These are phyloP conservation scores for Camelina laxa DNA, from an alignment of 345 rosid species.

Conservation along the genomic window DNA sequence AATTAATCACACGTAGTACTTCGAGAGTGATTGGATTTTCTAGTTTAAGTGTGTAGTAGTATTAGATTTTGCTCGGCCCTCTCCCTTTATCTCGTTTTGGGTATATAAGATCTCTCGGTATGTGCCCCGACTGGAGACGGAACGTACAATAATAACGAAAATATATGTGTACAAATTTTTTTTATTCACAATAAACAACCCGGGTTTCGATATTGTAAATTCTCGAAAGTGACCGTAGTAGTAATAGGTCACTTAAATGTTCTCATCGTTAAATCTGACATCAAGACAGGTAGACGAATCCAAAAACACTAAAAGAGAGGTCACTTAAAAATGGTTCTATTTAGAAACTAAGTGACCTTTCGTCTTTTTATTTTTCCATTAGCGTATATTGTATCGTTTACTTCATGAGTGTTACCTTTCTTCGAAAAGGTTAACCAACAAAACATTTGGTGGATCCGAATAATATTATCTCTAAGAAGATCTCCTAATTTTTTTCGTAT, in stretches of 20 bases:
- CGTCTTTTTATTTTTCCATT: not conserved
- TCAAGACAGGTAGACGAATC: constrained; percentile 1
- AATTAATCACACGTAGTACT: too few relatives aligned
- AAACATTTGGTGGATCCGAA: not conserved
- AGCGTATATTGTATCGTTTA: constrained; percentile 8
- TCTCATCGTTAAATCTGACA: not conserved
- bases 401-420: constrained; percentile 13
- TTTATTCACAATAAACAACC: too few relatives aligned
- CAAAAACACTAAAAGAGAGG: not conserved
- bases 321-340: not conserved
- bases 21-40: too few relatives aligned
- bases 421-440: constrained; percentile 1
- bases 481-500: not conserved
- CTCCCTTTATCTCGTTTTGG: too few relatives aligned
- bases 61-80: too few relatives aligned
- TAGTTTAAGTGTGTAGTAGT: too few relatives aligned
- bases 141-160: too few relatives aligned
- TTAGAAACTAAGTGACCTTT: constrained; percentile 5
- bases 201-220: too few relatives aligned
- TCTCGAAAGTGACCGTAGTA: too few relatives aligned
- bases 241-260: not conserved
- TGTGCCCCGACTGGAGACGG: too few relatives aligned
- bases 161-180: too few relatives aligned
- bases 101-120: too few relatives aligned
- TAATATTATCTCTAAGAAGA: not conserved